Evolutionary conservation across 2,329 filamentous ascomycete species (phyloP).

Genomic region (Curvularia spicifera): DNA sequence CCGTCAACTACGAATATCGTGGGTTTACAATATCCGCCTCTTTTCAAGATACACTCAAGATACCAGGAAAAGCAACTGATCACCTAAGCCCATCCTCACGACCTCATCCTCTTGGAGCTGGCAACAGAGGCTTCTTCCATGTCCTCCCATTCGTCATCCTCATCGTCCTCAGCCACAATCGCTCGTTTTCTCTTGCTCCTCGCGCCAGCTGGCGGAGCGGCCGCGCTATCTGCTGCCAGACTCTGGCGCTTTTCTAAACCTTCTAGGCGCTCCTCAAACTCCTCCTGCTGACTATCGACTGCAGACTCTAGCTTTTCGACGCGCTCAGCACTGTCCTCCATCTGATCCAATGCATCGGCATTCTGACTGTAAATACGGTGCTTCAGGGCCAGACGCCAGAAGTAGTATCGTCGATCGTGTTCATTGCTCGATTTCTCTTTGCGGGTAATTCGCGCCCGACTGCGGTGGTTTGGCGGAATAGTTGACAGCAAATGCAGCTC

Average conservation of each 20-base stretch:
- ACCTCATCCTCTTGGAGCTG: constrained; percentile 38
- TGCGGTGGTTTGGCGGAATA: constrained; percentile 59
- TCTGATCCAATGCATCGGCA: constrained; percentile 70
- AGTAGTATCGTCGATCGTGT: constrained; percentile 68
- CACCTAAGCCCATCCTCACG: constrained; percentile 15
- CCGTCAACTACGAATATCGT: constrained; percentile 6
- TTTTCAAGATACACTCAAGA: neutral
- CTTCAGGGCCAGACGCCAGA: constrained; percentile 80
- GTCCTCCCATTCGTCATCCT: constrained; percentile 49
- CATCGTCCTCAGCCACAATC: constrained; percentile 47
- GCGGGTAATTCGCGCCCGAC: constrained; percentile 54
- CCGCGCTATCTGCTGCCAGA: constrained; percentile 27
- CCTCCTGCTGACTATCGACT: constrained; percentile 70
- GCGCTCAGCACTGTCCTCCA: constrained; percentile 68
- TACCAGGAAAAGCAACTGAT: neutral
- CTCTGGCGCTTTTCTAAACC: constrained; percentile 47
- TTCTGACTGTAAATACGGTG: constrained; percentile 78
- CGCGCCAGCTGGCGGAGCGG: constrained; percentile 18
- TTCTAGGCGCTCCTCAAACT: constrained; percentile 72
- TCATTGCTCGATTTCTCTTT: constrained; percentile 58
- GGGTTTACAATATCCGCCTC: too few species aligned
- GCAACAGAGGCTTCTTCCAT: constrained; percentile 37
- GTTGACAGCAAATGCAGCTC: constrained; percentile 74
- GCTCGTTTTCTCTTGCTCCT: constrained; percentile 42
- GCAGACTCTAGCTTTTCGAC: constrained; percentile 75